These are phyloP conservation scores for Salix exigua DNA, from an alignment of 345 rosid genomes.

Conservation along the genomic window DNA sequence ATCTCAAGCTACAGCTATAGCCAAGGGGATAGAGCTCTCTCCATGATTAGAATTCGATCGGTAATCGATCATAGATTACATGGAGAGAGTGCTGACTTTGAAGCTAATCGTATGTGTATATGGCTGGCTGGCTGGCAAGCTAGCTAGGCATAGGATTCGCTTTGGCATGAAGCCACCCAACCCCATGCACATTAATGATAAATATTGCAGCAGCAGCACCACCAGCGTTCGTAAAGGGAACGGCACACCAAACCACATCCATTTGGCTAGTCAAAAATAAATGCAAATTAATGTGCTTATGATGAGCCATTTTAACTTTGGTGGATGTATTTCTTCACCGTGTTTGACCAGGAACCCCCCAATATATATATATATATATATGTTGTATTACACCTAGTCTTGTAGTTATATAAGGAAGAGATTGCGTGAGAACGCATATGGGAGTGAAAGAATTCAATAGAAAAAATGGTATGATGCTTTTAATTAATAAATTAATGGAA, in stretches of 20 bases:
- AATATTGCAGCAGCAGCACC: not conserved
- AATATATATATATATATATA: not conserved
- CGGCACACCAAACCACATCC: slow-evolving; percentile 31
- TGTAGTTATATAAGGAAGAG: not conserved
- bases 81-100: not conserved
- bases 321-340: slow-evolving; percentile 25
- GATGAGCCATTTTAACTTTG: not conserved
- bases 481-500: slow-evolving; percentile 9
- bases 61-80: not conserved
- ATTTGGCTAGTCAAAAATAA: not conserved
- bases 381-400: not conserved
- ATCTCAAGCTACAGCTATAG: too few relatives aligned
- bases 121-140: not conserved
- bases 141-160: not conserved
- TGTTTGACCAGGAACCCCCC: slow-evolving; percentile 49
- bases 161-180: not conserved
- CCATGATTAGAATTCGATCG: not conserved
- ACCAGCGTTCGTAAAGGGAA: slow-evolving; percentile 55
- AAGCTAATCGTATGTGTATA: not conserved
- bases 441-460: slow-evolving; percentile 10
- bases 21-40: not conserved
- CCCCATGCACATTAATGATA: not conserved
- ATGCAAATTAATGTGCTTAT: not conserved
- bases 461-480: not conserved
- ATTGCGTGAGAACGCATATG: slow-evolving; percentile 48